These are phyloP conservation scores for Scedosporium minutisporum DNA, from an alignment of 2,329 filamentous ascomycete genomes.

Conservation along the genomic window DNA sequence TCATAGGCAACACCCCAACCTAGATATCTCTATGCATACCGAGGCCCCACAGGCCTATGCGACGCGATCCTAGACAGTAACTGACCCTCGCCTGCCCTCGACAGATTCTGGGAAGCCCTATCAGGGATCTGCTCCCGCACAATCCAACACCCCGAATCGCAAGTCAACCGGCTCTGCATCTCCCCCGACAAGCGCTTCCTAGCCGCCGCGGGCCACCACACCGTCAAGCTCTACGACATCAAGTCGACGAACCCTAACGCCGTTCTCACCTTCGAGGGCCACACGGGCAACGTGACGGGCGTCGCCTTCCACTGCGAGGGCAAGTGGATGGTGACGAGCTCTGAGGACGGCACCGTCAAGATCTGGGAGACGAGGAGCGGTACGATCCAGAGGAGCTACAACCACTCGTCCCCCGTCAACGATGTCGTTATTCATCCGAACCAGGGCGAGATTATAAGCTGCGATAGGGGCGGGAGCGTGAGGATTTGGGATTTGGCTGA, in stretches of 20 bases:
- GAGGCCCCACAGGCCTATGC: slow-evolving; percentile 2
- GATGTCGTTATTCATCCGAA: slow-evolving; percentile 99
- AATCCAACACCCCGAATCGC: slow-evolving; percentile 94
- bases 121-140: slow-evolving; percentile 97
- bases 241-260: slow-evolving; percentile 96
- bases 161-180: slow-evolving; percentile 96
- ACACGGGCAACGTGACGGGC: slow-evolving; percentile 91
- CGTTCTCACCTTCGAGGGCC: slow-evolving; percentile 87
- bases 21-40: neutral
- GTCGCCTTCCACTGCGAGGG: slow-evolving; percentile 97
- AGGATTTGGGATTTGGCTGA: slow-evolving; percentile 94
- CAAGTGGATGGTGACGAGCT: slow-evolving; percentile 99
- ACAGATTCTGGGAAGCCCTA: slow-evolving; percentile 94
- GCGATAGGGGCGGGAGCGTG: slow-evolving; percentile 85
- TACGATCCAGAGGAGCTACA: slow-evolving; percentile 84
- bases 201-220: slow-evolving; percentile 68
- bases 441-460: slow-evolving; percentile 95
- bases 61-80: slow-evolving; percentile 3
- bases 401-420: slow-evolving; percentile 80
- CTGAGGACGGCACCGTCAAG: slow-evolving; percentile 92
- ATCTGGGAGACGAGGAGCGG: slow-evolving; percentile 91
- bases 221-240: slow-evolving; percentile 96
- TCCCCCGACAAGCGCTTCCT: slow-evolving; percentile 96
- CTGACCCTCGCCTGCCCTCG: slow-evolving; percentile 5
- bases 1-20: neutral